Percentiles rank a stretch among this genome's conserved stretches.
phyloP scores from a whole-genome alignment of 2,329 filamentous ascomycete species.

The Trichoderma sp. region DNA sequence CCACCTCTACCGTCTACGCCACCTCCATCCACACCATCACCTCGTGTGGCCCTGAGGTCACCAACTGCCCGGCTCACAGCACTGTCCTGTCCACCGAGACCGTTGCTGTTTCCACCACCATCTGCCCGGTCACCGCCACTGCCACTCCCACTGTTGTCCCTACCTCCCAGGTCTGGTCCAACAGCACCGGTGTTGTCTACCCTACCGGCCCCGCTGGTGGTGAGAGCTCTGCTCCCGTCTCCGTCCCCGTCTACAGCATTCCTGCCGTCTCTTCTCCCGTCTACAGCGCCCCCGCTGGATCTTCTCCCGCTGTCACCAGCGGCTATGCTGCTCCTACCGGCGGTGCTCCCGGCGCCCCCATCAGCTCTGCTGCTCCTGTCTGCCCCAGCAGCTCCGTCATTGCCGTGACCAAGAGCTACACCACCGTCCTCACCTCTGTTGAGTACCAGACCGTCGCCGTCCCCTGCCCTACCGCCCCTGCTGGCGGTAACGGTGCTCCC shows the following conservation, averaged over 20 bases:
- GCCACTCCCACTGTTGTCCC: conserved; percentile 30
- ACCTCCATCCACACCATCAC: conserved; percentile 62
- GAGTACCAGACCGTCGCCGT: conserved; percentile 51
- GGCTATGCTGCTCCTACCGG: conserved; percentile 19
- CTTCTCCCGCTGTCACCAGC: conserved; percentile 18
- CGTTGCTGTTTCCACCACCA: conserved; percentile 40
- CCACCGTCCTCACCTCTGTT: conserved; percentile 54
- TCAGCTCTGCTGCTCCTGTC: conserved; percentile 9
- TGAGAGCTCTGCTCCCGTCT: conserved; percentile 28
- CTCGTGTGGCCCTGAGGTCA: conserved; percentile 58
- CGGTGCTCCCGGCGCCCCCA: conserved; percentile 1
- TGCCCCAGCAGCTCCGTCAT: conserved; percentile 43
- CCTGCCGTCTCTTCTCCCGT: conserved; percentile 47
- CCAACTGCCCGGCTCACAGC: conserved; percentile 56
- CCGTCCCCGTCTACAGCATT: conserved; percentile 43
- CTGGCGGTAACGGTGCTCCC: conserved; percentile 27
- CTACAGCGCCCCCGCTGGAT: conserved; percentile 7
- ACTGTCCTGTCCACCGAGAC: conserved; percentile 39
- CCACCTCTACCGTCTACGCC: conserved; percentile 55
- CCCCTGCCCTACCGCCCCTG: conserved; percentile 40
- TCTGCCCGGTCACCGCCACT: conserved; percentile 38
- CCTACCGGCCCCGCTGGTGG: conserved; percentile 15
- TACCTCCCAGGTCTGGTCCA: conserved; percentile 22
- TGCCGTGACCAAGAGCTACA: conserved; percentile 55
- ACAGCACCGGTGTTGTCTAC: conserved; percentile 24